These are phyloP conservation scores for Talaromyces sp. DNA, from an alignment of 2,329 filamentous ascomycete genomes.

Conservation along the genomic window DNA sequence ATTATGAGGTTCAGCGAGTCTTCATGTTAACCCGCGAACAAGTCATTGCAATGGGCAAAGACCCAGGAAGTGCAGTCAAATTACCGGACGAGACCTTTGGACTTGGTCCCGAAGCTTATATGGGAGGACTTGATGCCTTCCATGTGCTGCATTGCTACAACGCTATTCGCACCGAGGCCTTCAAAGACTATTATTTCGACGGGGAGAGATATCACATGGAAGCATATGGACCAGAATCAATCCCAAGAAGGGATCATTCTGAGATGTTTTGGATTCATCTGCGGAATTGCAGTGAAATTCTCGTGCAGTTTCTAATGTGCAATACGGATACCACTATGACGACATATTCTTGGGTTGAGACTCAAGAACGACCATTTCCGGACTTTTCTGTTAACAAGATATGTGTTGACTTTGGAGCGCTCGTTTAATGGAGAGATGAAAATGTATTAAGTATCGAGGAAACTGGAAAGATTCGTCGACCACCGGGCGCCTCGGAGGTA, in stretches of 20 bases:
- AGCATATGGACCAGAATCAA: constrained; percentile 15
- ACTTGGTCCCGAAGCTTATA: constrained; percentile 31
- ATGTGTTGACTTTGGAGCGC: constrained; percentile 29
- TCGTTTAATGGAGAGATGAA: constrained; percentile 20
- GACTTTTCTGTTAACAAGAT: constrained; percentile 33
- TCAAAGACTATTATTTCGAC: constrained; percentile 19
- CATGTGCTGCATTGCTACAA: constrained; percentile 42
- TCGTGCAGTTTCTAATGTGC: constrained; percentile 35
- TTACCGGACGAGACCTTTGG: constrained; percentile 26
- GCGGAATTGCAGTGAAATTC: constrained; percentile 36
- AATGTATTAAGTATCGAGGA: constrained; percentile 16
- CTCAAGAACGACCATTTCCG: constrained; percentile 28
- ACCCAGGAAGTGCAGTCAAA: constrained; percentile 25
- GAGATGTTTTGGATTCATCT: constrained; percentile 26
- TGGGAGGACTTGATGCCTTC: constrained; percentile 36
- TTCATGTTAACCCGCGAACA: constrained; percentile 25
- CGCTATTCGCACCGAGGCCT: constrained; percentile 28
- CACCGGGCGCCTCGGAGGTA: constrained; percentile 11
- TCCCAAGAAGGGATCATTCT: constrained; percentile 18
- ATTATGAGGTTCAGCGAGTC: constrained; percentile 27
- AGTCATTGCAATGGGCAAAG: constrained; percentile 29
- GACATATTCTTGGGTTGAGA: constrained; percentile 33
- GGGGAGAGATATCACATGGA: constrained; percentile 17
- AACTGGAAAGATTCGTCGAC: constrained; percentile 10
- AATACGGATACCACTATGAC: constrained; percentile 31